These are phyloP conservation scores for Cytospora paraplurivora DNA, from an alignment of 2,329 filamentous ascomycete genomes.

Conservation along the genomic window DNA sequence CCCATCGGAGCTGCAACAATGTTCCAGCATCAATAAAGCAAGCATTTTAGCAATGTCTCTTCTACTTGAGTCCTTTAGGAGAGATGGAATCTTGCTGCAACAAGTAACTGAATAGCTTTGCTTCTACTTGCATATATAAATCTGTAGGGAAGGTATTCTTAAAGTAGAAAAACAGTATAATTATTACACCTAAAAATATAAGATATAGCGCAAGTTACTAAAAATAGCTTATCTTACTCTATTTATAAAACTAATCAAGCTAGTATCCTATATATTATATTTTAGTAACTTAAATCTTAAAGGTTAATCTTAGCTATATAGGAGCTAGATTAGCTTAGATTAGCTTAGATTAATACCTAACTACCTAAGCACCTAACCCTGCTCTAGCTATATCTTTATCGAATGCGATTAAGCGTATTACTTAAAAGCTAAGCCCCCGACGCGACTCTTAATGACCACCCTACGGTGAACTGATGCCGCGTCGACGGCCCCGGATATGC, in stretches of 20 bases:
- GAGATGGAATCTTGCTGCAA: no score
- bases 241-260: background rate
- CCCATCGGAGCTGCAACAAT: background rate
- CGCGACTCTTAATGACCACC: background rate
- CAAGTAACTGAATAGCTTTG: no score
- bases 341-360: background rate
- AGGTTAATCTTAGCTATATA: background rate
- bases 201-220: background rate
- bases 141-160: background rate
- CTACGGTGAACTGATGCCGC: slow-evolving; percentile 10
- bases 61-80: background rate
- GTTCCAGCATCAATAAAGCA: background rate
- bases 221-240: background rate
- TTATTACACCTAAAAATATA: background rate
- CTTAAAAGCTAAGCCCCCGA: background rate
- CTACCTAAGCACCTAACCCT: background rate
- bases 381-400: background rate
- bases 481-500: background rate
- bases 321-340: background rate
- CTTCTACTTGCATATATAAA: background rate
- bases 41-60: background rate
- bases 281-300: background rate
- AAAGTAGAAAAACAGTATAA: background rate
- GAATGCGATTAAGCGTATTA: slow-evolving; percentile 1
- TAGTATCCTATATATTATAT: background rate